These are phyloP conservation scores for Myxozyma nipponensis DNA, from an alignment of 805 yeast genomes.

Conservation along the genomic window DNA sequence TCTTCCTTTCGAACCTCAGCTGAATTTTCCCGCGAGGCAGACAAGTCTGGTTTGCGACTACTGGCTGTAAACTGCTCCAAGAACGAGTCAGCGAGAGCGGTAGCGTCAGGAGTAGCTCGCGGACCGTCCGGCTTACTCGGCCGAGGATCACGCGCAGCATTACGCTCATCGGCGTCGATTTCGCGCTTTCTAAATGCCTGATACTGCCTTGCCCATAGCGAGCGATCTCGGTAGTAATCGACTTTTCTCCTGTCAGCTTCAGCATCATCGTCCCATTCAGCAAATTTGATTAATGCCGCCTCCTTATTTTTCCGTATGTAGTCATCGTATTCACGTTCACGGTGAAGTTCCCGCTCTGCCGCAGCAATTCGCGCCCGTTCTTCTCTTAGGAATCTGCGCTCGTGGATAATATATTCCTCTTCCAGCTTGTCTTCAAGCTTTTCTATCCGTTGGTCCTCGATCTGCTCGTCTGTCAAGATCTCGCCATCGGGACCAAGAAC, in stretches of 20 bases:
- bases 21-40: not conserved
- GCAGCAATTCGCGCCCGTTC: conserved; percentile 20
- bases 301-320: conserved; percentile 3
- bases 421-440: conserved; percentile 21
- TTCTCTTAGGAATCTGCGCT: conserved; percentile 24
- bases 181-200: conserved; percentile 23
- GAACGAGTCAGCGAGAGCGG: conserved; percentile 16
- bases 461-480: conserved; percentile 18
- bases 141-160: conserved; percentile 13
- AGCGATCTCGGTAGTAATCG: conserved; percentile 28
- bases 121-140: not conserved
- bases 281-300: conserved; percentile 9
- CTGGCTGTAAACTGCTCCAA: conserved; percentile 13
- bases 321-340: conserved; percentile 23
- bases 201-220: conserved; percentile 25
- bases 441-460: conserved; percentile 22
- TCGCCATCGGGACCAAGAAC: conserved; percentile 12
- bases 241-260: conserved; percentile 20
- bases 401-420: conserved; percentile 21
- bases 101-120: conserved; percentile 1
- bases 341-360: conserved; percentile 24
- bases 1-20: conserved; percentile 14
- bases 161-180: conserved; percentile 23
- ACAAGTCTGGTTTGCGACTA: not conserved
- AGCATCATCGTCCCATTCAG: conserved; percentile 28